Evolutionary conservation across 2,329 filamentous ascomycete species (phyloP).

Genomic region (Nemania sp.): DNA sequence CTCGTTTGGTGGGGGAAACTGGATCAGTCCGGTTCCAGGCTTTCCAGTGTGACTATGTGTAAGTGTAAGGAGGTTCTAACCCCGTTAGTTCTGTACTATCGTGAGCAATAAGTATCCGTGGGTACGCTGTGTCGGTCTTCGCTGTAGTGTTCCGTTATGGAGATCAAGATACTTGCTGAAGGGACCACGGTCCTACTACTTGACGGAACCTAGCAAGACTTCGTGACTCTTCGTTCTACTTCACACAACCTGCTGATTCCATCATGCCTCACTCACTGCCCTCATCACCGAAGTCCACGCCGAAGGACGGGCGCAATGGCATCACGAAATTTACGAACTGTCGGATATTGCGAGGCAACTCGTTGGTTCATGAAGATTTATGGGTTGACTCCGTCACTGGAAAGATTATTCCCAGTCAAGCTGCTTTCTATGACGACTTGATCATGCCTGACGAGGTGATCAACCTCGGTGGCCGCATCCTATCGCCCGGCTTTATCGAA

Average conservation of each 20-base stretch:
- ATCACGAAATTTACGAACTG: conserved; percentile 93
- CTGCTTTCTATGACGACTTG: conserved; percentile 68
- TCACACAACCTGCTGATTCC: conserved; percentile 11
- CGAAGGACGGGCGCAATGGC: conserved; percentile 47
- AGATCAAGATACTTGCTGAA: conserved; percentile 36
- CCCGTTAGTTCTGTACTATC: conserved; percentile 30
- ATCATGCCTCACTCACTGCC: conserved; percentile 40
- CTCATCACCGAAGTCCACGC: conserved; percentile 51
- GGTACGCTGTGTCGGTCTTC: conserved; percentile 28
- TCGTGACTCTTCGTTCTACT: neutral
- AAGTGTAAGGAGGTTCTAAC: conserved; percentile 1
- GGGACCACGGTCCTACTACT: conserved; percentile 37
- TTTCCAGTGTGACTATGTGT: conserved; percentile 11
- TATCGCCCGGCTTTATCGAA: conserved; percentile 86
- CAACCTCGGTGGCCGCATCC: conserved; percentile 79
- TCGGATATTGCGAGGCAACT: conserved; percentile 68
- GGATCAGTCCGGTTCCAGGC: conserved; percentile 3
- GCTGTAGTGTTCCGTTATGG: conserved; percentile 35
- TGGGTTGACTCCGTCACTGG: conserved; percentile 84
- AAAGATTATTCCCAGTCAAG: conserved; percentile 75
- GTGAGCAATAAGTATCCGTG: conserved; percentile 36
- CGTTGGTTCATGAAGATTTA: conserved; percentile 76
- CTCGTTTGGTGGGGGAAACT: conserved; percentile 18
- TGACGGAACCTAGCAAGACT: conserved; percentile 36
- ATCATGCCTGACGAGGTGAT: conserved; percentile 73